Evolutionary conservation across 768 basidiomycete species (phyloP), one percentile per base, ranked within the genome.

Genomic region (Leccinellum luteum): DNA sequence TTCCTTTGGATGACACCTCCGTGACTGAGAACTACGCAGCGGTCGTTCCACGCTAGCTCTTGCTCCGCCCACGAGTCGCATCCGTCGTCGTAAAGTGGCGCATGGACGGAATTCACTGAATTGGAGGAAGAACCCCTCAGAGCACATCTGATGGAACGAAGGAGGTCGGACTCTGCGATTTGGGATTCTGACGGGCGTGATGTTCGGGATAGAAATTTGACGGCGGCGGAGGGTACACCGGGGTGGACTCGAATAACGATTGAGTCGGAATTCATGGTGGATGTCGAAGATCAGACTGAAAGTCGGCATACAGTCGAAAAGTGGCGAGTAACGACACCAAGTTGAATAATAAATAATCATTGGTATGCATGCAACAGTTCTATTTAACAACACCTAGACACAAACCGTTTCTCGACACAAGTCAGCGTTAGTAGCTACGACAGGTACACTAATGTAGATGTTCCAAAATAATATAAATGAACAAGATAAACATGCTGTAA

Each of bases 41-140:
- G 75, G 23, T 79, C 75, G 61, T 88, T 82, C 92, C 91, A 93
- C 13, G 81, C 75, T 14, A 93, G 74, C 62, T 92, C 86, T 57
- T 85, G 79, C 56, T 84, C 85, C n/a, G 76, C 78, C 61, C 73
- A 73, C 6, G 74, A 66, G 14, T 80, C 77, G 6, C 68, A 73
- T 28, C 67, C 73, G 41, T 74, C 71, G 35, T 74, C 68, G 52
- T 79, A 78, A 19, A 73, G 72, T 4, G 76, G 72, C 6, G 75
- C 76, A 50, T 80, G 78, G 34, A 81, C 74, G 12, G 77, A 61
- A 44, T 76, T 72, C 53, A 75, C 64, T 35, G 72, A 68, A 47
- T 77, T 76, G 31, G 79, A 75, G 41, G 79, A 76, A 17, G 80
- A 75, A 48, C 85, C 85, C 31, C 80, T 83, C 38, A 90, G 74